Percentiles rank a stretch among this genome's conserved stretches.
phyloP scores from a whole-genome alignment of 805 yeast species.

The Starmerella davenportii region DNA sequence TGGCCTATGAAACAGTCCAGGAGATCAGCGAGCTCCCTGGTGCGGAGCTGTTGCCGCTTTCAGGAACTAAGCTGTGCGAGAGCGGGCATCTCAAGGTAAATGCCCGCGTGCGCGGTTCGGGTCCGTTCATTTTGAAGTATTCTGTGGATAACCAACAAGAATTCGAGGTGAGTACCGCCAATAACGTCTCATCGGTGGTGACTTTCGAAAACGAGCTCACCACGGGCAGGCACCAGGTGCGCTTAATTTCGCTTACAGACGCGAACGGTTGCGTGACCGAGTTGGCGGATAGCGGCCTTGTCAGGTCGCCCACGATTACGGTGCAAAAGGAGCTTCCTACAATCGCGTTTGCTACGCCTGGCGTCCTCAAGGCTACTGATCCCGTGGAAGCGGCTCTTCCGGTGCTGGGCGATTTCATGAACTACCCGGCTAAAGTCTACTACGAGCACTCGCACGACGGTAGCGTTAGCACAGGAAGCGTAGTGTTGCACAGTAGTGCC shows the following conservation, averaged over 20 bases:
- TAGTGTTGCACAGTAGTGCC: background rate
- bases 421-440: constrained; percentile 9
- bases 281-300: constrained; percentile 26
- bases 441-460: constrained; percentile 4
- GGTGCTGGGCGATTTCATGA: background rate
- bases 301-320: constrained; percentile 43
- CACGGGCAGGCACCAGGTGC: constrained; percentile 60
- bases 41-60: constrained; percentile 22
- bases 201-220: constrained; percentile 4
- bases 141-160: constrained; percentile 27
- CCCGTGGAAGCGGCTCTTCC: constrained; percentile 19
- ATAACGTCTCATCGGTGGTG: constrained; percentile 25
- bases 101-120: constrained; percentile 52
- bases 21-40: constrained; percentile 25
- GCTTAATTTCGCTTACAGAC: constrained; percentile 51
- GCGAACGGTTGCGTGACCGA: constrained; percentile 64
- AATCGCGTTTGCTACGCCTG: constrained; percentile 30
- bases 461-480: too few species aligned
- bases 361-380: constrained; percentile 24
- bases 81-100: constrained; percentile 26
- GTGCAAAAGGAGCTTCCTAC: constrained; percentile 57
- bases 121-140: constrained; percentile 59
- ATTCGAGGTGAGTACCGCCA: constrained; percentile 1
- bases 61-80: constrained; percentile 9
- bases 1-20: constrained; percentile 18